A percentile compares a stretch with the other conserved stretches of the same genome.
Evolutionary conservation across 1,284 basidiomycete species (phyloP).

Genomic region (Moesziomyces aphidis): DNA sequence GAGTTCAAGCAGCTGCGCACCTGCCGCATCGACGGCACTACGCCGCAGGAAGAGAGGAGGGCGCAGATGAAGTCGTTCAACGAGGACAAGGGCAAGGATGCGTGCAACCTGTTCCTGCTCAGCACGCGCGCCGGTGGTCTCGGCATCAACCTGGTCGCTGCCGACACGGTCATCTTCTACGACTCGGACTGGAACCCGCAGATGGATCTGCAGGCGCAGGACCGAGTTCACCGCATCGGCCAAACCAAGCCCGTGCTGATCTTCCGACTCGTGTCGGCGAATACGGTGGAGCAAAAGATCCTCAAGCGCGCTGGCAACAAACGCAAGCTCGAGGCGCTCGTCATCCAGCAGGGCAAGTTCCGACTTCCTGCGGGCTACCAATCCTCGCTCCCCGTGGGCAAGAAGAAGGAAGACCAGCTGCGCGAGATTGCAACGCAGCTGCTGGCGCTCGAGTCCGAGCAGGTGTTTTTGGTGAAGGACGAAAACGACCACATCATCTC

Average conservation of each 20-base stretch:
- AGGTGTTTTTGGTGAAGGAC: slow-evolving; percentile 82
- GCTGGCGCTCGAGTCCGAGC: slow-evolving; percentile 84
- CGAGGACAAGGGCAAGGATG: slow-evolving; percentile 74
- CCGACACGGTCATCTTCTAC: slow-evolving; percentile 77
- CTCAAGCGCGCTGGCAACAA: slow-evolving; percentile 88
- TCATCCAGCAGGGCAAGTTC: slow-evolving; percentile 85
- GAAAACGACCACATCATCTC: slow-evolving; percentile 81
- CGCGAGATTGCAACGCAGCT: slow-evolving; percentile 78
- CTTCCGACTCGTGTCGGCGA: slow-evolving; percentile 78
- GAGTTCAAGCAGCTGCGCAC: slow-evolving; percentile 80
- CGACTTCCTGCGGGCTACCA: slow-evolving; percentile 29
- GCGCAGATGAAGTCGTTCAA: slow-evolving; percentile 89
- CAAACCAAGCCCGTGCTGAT: slow-evolving; percentile 78
- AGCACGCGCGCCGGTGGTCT: slow-evolving; percentile 92
- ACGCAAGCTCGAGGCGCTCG: slow-evolving; percentile 88
- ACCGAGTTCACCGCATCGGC: slow-evolving; percentile 93
- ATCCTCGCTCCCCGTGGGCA: slow-evolving; percentile 72
- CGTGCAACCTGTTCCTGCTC: slow-evolving; percentile 85
- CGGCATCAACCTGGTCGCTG: slow-evolving; percentile 86
- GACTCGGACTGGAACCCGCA: slow-evolving; percentile 94
- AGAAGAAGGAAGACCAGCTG: slow-evolving; percentile 40
- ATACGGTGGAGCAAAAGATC: slow-evolving; percentile 91
- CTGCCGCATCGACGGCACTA: slow-evolving; percentile 90
- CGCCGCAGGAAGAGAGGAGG: slow-evolving; percentile 80
- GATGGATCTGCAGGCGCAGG: slow-evolving; percentile 95